Base-by-base conservation (phyloP, 2,329 filamentous ascomycete species). In the Calonectria pteridis region DNA sequence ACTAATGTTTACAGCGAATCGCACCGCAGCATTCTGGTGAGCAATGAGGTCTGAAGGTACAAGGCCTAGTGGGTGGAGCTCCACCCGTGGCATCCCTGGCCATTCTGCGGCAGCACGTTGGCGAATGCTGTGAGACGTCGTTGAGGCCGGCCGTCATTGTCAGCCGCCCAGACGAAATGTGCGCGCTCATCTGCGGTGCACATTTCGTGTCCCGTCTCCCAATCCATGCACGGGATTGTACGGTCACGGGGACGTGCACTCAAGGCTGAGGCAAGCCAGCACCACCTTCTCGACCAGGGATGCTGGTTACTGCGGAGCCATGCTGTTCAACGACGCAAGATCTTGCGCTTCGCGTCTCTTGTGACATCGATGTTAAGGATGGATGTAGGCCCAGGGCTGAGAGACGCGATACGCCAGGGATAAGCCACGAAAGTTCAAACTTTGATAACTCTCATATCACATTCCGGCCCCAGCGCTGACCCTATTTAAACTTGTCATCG, bases 251-350 rank as follows among this genome's bases (percentile, higher is more conserved):
- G 49, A 53, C 58, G 40, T 64, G 31, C 59, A 26, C 59, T 33
- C 59, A 49, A 70, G 58, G 58, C 58, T 64, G 46, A 50, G 58
- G 51, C 46, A 53, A 35, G 26, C 28, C 35, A 29, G 59, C 16
- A n/a, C 59, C 40, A 31, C 49, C 31, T 55, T 64, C 37, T 67
- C 11, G 69, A 71, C 62, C 68, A 31, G 69, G 69, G 69, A 71
- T 71, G 69, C 62, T 67, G 14, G 67, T 67, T 58, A 29, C 43
- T 58, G 69, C 67, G 35, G 58, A 70, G 67, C n/a, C 49, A 23
- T 51, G 16, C 35, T 59, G 50, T 51, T 31, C 50, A 43, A 26
- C 33, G 29, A 50, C 69, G 50, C 62, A 33, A 71, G 69, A 71
- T 67, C 62, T 29, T 18, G 62, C 66, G 28, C 69, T n/a, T 40